Conservation (phyloP, 768 basidiomycete species). For the Tricholoma bakamatsutake region DNA sequence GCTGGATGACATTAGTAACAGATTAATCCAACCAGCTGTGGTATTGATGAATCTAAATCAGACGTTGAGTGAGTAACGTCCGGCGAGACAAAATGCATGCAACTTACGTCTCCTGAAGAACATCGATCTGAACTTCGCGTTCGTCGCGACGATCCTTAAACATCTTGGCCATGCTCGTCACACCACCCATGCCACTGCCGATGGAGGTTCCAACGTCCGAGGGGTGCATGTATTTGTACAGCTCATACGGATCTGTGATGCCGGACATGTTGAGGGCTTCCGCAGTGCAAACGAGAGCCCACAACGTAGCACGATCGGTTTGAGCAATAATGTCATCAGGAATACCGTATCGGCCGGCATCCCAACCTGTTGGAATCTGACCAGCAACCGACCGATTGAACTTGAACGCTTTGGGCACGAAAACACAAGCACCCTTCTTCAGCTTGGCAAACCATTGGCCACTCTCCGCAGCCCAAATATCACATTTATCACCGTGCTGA, state of each 20-base stretch:
- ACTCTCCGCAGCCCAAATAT: constrained; percentile 86
- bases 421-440: constrained; percentile 94
- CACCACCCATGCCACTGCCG: constrained; percentile 98
- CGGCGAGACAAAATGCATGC: neutral
- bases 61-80: neutral
- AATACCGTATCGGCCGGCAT: constrained; percentile 94
- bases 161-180: constrained; percentile 88
- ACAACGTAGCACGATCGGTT: constrained; percentile 87
- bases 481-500: constrained; percentile 95
- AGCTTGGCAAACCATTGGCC: constrained; percentile 98
- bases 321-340: constrained; percentile 95
- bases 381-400: constrained; percentile 95
- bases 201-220: constrained; percentile 92
- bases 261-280: constrained; percentile 97
- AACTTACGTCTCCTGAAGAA: constrained; percentile 93
- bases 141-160: constrained; percentile 99
- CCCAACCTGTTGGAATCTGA: constrained; percentile 96
- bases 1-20: constrained; percentile 90
- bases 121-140: constrained; percentile 96
- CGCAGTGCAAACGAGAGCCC: constrained; percentile 91
- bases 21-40: constrained; percentile 96
- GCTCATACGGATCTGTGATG: constrained; percentile 95
- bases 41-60: constrained; percentile 90
- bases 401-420: constrained; percentile 91
- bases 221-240: constrained; percentile 95